Percentiles rank a stretch among this genome's conserved stretches.
Evolutionary conservation across 1,139 yeast genomes (phyloP).

Genomic region (Protomyces pachydermus): DNA sequence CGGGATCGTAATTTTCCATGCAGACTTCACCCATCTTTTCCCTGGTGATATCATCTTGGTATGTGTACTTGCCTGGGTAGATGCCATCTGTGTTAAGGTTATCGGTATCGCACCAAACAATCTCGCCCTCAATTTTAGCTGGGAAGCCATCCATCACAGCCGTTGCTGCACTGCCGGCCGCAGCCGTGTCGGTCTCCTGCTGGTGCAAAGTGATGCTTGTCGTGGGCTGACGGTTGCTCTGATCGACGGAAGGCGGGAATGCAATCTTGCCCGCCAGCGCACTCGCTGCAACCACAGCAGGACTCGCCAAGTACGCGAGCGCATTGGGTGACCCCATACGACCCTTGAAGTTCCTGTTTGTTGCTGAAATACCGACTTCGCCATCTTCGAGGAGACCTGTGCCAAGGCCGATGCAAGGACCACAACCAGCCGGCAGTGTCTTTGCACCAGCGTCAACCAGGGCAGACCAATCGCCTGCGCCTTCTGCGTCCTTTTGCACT

Average conservation of each 20-base stretch:
- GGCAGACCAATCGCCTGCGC: constrained; percentile 84
- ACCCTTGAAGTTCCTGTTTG: constrained; percentile 97
- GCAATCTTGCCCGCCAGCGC: constrained; percentile 92
- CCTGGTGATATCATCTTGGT: constrained; percentile 90
- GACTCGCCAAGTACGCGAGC: constrained; percentile 89
- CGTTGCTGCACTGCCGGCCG: constrained; percentile 46
- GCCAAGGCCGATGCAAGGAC: constrained; percentile 98
- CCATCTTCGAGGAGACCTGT: constrained; percentile 89
- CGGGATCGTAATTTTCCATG: constrained; percentile 96
- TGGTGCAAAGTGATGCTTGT: constrained; percentile 21
- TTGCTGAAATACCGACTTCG: constrained; percentile 96
- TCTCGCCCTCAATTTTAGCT: constrained; percentile 76
- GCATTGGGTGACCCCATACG: constrained; percentile 99
- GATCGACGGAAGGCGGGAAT: constrained; percentile 55
- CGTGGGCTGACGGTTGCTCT: constrained; percentile 27
- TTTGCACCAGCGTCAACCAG: constrained; percentile 88
- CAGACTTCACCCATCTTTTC: constrained; percentile 98
- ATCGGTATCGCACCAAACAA: constrained; percentile 93
- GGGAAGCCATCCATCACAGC: constrained; percentile 89
- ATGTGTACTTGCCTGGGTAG: constrained; percentile 97
- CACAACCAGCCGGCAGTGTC: constrained; percentile 97
- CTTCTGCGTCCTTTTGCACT: constrained; percentile 89
- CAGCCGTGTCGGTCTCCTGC: constrained; percentile 38
- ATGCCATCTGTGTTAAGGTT: constrained; percentile 97
- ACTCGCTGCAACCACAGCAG: constrained; percentile 97